Evolutionary conservation across 1,284 basidiomycete species (phyloP).

Genomic region (Ganoderma lucidum): DNA sequence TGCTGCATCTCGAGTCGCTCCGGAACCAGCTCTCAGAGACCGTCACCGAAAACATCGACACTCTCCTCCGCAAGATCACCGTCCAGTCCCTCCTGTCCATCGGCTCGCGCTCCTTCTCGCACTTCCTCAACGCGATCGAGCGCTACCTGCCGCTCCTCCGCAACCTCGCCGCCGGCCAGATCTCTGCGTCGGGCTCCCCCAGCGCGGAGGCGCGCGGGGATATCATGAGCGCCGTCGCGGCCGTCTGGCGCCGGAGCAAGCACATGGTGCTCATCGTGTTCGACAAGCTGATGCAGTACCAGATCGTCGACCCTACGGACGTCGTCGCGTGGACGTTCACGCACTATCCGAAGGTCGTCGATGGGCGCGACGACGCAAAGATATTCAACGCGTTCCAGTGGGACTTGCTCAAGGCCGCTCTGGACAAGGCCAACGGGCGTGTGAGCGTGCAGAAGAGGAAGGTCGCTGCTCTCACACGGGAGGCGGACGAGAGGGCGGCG

Average conservation of each 20-base stretch:
- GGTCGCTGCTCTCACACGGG: slow-evolving; percentile 78
- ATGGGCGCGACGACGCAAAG: slow-evolving; percentile 35
- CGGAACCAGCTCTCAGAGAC: slow-evolving; percentile 66
- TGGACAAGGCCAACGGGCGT: slow-evolving; percentile 90
- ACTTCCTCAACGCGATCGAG: slow-evolving; percentile 97
- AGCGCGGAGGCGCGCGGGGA: slow-evolving; percentile 71
- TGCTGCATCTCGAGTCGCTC: slow-evolving; percentile 78
- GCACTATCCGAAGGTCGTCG: slow-evolving; percentile 45
- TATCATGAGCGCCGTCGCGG: slow-evolving; percentile 73
- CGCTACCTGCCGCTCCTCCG: slow-evolving; percentile 93
- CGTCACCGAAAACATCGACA: slow-evolving; percentile 68
- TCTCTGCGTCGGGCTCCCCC: slow-evolving; percentile 49
- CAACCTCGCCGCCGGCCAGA: slow-evolving; percentile 61
- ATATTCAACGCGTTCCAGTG: slow-evolving; percentile 74
- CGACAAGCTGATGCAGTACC: slow-evolving; percentile 99
- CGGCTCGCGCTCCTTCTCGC: slow-evolving; percentile 96
- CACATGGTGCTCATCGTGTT: slow-evolving; percentile 93
- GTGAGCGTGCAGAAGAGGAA: slow-evolving; percentile 80
- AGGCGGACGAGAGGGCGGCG: slow-evolving; percentile 87
- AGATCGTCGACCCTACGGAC: slow-evolving; percentile 94
- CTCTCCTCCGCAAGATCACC: slow-evolving; percentile 80
- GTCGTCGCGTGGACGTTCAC: slow-evolving; percentile 89
- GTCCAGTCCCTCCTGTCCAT: slow-evolving; percentile 91
- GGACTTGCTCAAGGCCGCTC: slow-evolving; percentile 81
- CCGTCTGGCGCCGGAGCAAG: slow-evolving; percentile 83